A percentile compares a stretch with the other conserved stretches of the same genome.
Conservation (phyloP, 202 grass and related monocot species). For the Panicum virgatum region DNA sequence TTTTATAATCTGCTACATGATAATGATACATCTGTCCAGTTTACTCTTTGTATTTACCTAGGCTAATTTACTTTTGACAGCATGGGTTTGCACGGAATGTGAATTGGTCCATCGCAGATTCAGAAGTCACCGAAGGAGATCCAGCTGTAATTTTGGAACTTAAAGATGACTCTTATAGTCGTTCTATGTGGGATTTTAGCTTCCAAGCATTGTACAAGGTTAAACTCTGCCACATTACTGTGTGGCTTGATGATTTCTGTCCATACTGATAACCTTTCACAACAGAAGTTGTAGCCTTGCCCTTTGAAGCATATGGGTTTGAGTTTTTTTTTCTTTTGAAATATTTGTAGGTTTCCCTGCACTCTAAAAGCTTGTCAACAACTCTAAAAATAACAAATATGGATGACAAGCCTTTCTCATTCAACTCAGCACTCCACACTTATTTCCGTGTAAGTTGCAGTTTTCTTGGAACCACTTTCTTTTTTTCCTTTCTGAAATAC, state of each 20-base stretch:
- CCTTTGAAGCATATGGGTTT: conserved; percentile 22
- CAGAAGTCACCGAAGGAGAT: conserved; percentile 71
- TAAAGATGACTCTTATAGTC: conserved; percentile 83
- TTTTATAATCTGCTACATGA: conserved; percentile 10
- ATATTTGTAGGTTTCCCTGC: conserved; percentile 64
- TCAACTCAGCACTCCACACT: conserved; percentile 89
- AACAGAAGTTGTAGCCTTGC: conserved; percentile 14
- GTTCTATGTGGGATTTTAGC: conserved; percentile 93
- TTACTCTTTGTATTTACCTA: background rate
- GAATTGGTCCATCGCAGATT: conserved; percentile 85
- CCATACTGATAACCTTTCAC: background rate
- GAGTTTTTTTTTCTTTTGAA: background rate
- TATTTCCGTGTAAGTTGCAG: conserved; percentile 80
- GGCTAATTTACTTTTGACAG: conserved; percentile 48
- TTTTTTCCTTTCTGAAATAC: background rate
- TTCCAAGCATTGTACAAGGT: conserved; percentile 96
- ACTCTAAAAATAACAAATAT: conserved; percentile 75
- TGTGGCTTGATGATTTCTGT: conserved; percentile 22
- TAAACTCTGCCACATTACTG: conserved; percentile 1
- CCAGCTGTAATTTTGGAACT: conserved; percentile 76
- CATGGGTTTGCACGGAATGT: conserved; percentile 94
- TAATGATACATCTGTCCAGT: background rate
- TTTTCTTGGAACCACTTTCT: background rate
- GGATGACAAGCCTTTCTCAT: conserved; percentile 73
- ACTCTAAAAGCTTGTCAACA: conserved; percentile 71